These are phyloP conservation scores for Lachancea quebecensis DNA, from an alignment of 805 yeast species.

Conservation along the genomic window DNA sequence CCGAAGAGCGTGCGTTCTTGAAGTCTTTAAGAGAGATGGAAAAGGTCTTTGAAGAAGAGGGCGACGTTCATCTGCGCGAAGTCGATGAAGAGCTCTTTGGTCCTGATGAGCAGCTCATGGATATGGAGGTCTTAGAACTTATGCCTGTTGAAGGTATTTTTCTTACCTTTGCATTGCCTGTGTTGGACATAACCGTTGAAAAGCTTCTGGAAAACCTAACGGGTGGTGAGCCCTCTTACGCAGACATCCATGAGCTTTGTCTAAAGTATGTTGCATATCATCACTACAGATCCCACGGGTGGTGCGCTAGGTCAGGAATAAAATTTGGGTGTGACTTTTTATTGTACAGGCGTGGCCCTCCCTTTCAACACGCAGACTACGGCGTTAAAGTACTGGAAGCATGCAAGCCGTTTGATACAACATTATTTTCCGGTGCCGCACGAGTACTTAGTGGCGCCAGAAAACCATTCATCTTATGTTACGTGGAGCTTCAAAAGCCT, in stretches of 20 bases:
- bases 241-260: slow-evolving; percentile 37
- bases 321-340: slow-evolving; percentile 87
- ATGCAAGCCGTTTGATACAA: slow-evolving; percentile 36
- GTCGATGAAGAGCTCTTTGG: slow-evolving; percentile 35
- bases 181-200: slow-evolving; percentile 32
- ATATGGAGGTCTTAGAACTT: slow-evolving; percentile 46
- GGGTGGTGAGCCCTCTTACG: slow-evolving; percentile 11
- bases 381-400: slow-evolving; percentile 42
- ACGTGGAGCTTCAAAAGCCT: slow-evolving; percentile 50
- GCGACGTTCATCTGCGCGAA: slow-evolving; percentile 18
- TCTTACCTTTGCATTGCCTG: slow-evolving; percentile 50
- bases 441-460: slow-evolving; percentile 85
- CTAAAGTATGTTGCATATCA: slow-evolving; percentile 69
- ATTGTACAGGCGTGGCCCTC: slow-evolving; percentile 87
- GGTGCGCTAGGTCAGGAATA: slow-evolving; percentile 91
- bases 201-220: slow-evolving; percentile 14
- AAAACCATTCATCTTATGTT: slow-evolving; percentile 65
- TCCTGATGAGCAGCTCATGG: slow-evolving; percentile 22
- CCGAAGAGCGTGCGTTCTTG: slow-evolving; percentile 29
- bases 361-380: slow-evolving; percentile 89
- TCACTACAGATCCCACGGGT: slow-evolving; percentile 80
- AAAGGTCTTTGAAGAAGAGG: slow-evolving; percentile 8
- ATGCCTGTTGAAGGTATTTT: slow-evolving; percentile 74
- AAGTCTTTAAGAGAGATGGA: slow-evolving; percentile 30
- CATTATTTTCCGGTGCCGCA: slow-evolving; percentile 60